These are phyloP conservation scores for Kazachstania bromeliacearum DNA, from an alignment of 805 yeast genomes.

Conservation along the genomic window DNA sequence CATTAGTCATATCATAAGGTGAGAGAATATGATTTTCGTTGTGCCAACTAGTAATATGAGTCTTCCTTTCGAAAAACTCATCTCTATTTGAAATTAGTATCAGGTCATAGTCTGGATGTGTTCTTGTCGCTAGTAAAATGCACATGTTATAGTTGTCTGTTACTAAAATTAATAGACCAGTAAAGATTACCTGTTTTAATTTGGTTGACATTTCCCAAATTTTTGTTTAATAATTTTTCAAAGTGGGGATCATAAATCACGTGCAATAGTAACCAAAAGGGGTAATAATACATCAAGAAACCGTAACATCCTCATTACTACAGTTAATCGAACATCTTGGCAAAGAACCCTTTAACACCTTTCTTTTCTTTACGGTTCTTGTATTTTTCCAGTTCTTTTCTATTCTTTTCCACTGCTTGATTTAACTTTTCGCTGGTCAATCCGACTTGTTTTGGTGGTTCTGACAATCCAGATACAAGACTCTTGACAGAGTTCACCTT, in stretches of 20 bases:
- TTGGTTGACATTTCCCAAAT: too few species aligned
- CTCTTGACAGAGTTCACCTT: slow-evolving; percentile 1
- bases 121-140: slow-evolving; percentile 56
- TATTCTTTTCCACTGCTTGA: slow-evolving; percentile 27
- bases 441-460: slow-evolving; percentile 2
- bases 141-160: too few species aligned
- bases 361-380: slow-evolving; percentile 15
- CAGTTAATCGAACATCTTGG: slow-evolving; percentile 16
- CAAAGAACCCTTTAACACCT: slow-evolving; percentile 20
- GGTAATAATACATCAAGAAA: too few species aligned
- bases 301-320: too few species aligned
- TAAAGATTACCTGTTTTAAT: too few species aligned
- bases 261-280: too few species aligned
- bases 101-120: slow-evolving; percentile 66
- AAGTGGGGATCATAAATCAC: too few species aligned
- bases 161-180: too few species aligned
- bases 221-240: too few species aligned
- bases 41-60: slow-evolving; percentile 44
- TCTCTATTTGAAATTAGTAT: slow-evolving; percentile 79
- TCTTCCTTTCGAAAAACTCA: slow-evolving; percentile 68
- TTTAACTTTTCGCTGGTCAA: slow-evolving; percentile 19
- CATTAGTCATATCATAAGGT: slow-evolving; percentile 51
- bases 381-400: slow-evolving; percentile 22
- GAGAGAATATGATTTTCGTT: slow-evolving; percentile 36
- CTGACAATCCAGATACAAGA: not conserved